These are phyloP conservation scores for Dothistroma septosporum DNA, from an alignment of 2,329 filamentous ascomycete species.

Conservation along the genomic window DNA sequence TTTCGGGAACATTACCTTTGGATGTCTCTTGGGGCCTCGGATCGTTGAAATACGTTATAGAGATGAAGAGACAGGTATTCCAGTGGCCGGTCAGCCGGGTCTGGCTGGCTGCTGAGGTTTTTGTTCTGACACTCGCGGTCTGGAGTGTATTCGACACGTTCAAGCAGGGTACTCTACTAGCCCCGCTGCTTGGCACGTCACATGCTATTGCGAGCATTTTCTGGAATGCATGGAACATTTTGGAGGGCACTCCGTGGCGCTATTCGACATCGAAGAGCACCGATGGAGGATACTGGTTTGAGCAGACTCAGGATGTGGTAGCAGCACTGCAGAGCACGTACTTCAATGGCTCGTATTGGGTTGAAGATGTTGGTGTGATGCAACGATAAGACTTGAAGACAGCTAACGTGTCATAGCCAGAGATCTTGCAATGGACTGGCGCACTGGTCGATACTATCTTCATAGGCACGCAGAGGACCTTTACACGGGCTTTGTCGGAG, in stretches of 20 bases:
- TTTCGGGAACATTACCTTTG: background rate
- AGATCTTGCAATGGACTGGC: conserved; percentile 30
- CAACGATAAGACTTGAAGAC: background rate
- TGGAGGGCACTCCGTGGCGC: conserved; percentile 13
- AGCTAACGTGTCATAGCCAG: conserved; percentile 15
- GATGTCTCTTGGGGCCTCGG: background rate
- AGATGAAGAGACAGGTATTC: background rate
- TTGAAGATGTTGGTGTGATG: conserved; percentile 4
- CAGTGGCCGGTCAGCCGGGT: background rate
- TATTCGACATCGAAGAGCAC: conserved; percentile 14
- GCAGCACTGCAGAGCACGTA: conserved; percentile 29
- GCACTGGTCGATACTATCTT: conserved; percentile 30
- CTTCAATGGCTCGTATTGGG: conserved; percentile 32
- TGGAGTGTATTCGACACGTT: background rate
- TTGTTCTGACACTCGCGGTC: background rate
- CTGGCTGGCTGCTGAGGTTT: conserved; percentile 6
- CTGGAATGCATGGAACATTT: conserved; percentile 14
- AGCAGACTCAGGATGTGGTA: conserved; percentile 27
- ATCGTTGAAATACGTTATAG: background rate
- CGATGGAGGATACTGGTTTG: conserved; percentile 26
- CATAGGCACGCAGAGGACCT: conserved; percentile 21
- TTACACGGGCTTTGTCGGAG: conserved; percentile 17
- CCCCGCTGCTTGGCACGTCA: conserved; percentile 1
- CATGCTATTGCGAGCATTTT: conserved; percentile 9
- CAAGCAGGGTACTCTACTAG: background rate